Base-by-base conservation (phyloP, 495 filamentous ascomycete species). In the Hypoxylon fragiforme region DNA sequence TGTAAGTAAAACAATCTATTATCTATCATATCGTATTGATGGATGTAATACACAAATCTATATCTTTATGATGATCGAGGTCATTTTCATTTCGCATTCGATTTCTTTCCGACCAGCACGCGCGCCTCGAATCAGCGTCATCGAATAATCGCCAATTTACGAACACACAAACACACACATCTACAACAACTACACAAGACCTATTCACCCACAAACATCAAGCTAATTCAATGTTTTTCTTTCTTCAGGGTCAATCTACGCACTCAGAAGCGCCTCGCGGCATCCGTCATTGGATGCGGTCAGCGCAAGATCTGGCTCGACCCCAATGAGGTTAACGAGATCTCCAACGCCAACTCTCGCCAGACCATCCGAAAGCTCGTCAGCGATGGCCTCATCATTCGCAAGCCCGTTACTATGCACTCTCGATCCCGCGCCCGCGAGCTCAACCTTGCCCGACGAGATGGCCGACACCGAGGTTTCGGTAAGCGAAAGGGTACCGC, bases 301-400 rank as follows among this genome's bases (percentile, higher is more conserved):
- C 88, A 97, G 87, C 88, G 92, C 84, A 97, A 97, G 88, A 94
- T 99, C 82, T 99, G 94, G 94, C 91, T 99, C 74, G 94, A 99
- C 81, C 94, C 94, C 76, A 97, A 95, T 78, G 94, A 99, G 83
- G 85, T 92, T 77, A 92, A 79, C 84, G 94, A 99, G 77, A 97
- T 99, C 83, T 91, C 88, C 80, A 99, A 97, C 82, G 94, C 94
- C 87, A 97, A 97, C 88, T 97, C 92, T 67, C 95, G 94, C 73
- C 92, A 97, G 82, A 97, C 92, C 67, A 88, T 99, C 89, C 95
- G 95, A 81, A 99, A 99, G 86, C 91, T 99, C 80, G 89, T 97
- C 77, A 81, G 86, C 80, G 94, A 99, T 92, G 95, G 94, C 79
- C 88, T 99, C 72, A 97, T 99, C 85, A 99, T 99, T 85, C 88